Evolutionary conservation across 441 rosid species (phyloP).

Genomic region (Caryocar brasiliense): DNA sequence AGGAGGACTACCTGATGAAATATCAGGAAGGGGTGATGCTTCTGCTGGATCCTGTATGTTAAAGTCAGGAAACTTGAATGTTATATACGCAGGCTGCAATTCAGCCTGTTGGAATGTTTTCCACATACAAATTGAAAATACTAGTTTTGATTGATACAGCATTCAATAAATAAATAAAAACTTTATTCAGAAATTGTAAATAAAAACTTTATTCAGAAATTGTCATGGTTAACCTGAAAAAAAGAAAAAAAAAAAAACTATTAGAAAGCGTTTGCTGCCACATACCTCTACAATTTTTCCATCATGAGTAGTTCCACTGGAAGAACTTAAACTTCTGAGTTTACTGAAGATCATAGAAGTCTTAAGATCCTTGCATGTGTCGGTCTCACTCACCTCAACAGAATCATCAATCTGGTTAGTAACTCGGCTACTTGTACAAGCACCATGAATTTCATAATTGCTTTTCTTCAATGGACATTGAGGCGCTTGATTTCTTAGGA

Average conservation of each 20-base stretch:
- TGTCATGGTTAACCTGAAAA: not conserved
- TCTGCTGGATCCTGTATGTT: conserved; percentile 24
- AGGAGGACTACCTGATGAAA: conserved; percentile 23
- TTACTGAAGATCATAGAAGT: conserved; percentile 21
- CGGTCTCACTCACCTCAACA: conserved; percentile 22
- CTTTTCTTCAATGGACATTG: conserved; percentile 23
- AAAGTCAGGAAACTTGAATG: too few species aligned
- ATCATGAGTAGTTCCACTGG: conserved; percentile 21
- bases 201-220: too few species aligned
- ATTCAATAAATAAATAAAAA: too few species aligned
- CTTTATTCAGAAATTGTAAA: too few species aligned
- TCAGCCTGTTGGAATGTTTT: too few species aligned
- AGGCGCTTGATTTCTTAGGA: conserved; percentile 49
- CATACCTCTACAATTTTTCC: conserved; percentile 41
- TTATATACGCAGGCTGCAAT: too few species aligned
- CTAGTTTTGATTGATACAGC: too few species aligned
- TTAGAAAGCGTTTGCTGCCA: not conserved
- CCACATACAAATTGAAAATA: too few species aligned
- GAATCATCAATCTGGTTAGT: conserved; percentile 26
- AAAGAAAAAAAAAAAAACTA: not conserved
- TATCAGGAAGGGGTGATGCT: conserved; percentile 20
- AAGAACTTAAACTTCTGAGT: conserved; percentile 16
- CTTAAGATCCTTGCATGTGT: conserved; percentile 24
- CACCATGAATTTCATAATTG: conserved; percentile 23
- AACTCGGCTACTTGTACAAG: conserved; percentile 20